Conservation (phyloP, 2,329 filamentous ascomycete species). For the Pestalotiopsis sp. region DNA sequence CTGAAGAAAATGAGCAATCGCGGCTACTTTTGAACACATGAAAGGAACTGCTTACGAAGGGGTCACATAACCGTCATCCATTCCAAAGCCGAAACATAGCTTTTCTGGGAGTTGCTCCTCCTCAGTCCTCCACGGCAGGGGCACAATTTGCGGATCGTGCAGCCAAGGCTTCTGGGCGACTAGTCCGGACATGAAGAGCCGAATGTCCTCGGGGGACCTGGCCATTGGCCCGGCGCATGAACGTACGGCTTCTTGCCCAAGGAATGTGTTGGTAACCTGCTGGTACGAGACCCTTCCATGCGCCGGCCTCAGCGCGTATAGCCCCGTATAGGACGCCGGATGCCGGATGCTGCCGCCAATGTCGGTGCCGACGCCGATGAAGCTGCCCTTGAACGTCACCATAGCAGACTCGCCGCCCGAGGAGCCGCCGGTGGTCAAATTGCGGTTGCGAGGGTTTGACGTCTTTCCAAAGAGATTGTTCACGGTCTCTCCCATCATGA, state of each 20-base stretch:
- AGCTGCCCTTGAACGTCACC: constrained; percentile 40
- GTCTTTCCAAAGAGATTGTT: constrained; percentile 65
- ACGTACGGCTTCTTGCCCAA: constrained; percentile 10
- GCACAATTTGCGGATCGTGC: constrained; percentile 14
- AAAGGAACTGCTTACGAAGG: constrained; percentile 13
- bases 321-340: constrained; percentile 44
- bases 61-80: constrained; percentile 22
- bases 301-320: constrained; percentile 44
- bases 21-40: background rate
- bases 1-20: background rate
- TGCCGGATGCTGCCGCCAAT: constrained; percentile 47
- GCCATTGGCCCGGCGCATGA: constrained; percentile 14
- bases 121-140: constrained; percentile 18
- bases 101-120: constrained; percentile 19
- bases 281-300: constrained; percentile 22
- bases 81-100: constrained; percentile 22
- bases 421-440: constrained; percentile 62
- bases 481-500: constrained; percentile 55
- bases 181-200: constrained; percentile 13
- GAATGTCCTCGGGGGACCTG: constrained; percentile 13
- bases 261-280: constrained; percentile 19
- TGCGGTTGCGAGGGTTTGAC: constrained; percentile 62
- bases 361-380: constrained; percentile 46
- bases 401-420: constrained; percentile 62
- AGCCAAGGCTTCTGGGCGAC: constrained; percentile 11